Percentiles rank a stretch among this genome's conserved stretches.
Evolutionary conservation across 176 grass and related monocot species (phyloP).

Genomic region (Hsuehochloa calcarea): DNA sequence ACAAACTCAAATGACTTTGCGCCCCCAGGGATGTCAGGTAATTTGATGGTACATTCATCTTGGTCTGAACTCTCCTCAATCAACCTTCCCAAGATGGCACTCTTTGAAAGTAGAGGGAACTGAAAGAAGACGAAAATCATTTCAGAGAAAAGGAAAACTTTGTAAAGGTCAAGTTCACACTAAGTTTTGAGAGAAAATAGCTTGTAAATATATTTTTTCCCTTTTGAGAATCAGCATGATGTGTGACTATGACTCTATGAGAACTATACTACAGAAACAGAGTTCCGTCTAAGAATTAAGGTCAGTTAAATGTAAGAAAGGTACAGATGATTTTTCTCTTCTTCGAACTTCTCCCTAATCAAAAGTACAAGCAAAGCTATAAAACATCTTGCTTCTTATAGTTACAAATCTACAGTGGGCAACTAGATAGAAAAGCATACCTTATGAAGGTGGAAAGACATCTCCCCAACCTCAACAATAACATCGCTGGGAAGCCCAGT

Average conservation of each 20-base stretch:
- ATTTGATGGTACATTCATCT: slow-evolving; percentile 29
- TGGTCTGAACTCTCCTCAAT: slow-evolving; percentile 31
- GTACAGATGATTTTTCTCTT: background rate
- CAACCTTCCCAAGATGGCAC: slow-evolving; percentile 33
- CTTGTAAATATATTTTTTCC: background rate
- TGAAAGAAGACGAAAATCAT: slow-evolving; percentile 20
- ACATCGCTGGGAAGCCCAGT: slow-evolving; percentile 73
- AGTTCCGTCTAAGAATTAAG: background rate
- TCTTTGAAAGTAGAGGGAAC: slow-evolving; percentile 44
- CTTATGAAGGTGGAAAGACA: slow-evolving; percentile 89
- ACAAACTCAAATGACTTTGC: slow-evolving; percentile 47
- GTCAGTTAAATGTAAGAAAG: background rate
- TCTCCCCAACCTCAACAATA: slow-evolving; percentile 59
- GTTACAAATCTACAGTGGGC: background rate
- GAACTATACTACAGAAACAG: background rate
- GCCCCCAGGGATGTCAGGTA: slow-evolving; percentile 40
- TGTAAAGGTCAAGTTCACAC: background rate
- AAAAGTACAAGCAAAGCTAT: background rate
- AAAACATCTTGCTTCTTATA: background rate
- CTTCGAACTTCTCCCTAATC: background rate
- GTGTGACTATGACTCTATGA: background rate
- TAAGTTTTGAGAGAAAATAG: background rate
- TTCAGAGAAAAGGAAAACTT: background rate
- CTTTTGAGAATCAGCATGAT: background rate
- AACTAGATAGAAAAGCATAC: slow-evolving; percentile 26